These are phyloP conservation scores for Sarcomyxa edulis DNA, from an alignment of 768 basidiomycete species.

Conservation along the genomic window DNA sequence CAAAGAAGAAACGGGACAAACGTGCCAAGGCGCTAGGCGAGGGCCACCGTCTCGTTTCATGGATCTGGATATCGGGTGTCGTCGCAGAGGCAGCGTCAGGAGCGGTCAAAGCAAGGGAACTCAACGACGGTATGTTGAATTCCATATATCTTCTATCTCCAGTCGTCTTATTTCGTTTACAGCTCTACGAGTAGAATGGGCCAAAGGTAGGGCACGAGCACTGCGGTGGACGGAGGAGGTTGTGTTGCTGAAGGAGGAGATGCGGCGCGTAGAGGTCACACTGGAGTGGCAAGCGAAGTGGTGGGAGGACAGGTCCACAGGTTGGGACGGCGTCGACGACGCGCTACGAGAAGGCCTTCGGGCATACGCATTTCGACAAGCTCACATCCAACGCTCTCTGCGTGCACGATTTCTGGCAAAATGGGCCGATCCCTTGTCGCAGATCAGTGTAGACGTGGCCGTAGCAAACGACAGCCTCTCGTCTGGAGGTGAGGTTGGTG, in stretches of 20 bases:
- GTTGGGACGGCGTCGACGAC: too few species aligned
- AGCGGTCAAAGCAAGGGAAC: neutral
- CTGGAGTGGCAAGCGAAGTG: constrained; percentile 5
- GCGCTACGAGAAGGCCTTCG: constrained; percentile 1
- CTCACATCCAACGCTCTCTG: neutral
- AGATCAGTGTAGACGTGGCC: too few species aligned
- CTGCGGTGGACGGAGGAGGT: constrained; percentile 7
- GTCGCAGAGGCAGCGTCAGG: neutral
- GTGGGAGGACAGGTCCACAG: constrained; percentile 3
- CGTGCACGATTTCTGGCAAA: neutral
- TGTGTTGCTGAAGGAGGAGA: constrained; percentile 4
- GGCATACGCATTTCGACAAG: constrained; percentile 7
- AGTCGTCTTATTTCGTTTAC: too few species aligned
- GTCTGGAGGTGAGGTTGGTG: too few species aligned
- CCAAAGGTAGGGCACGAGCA: constrained; percentile 1
- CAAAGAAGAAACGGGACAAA: constrained; percentile 1
- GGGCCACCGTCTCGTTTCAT: constrained; percentile 4
- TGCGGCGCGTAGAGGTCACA: constrained; percentile 2
- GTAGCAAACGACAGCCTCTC: too few species aligned
- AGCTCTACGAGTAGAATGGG: constrained; percentile 6
- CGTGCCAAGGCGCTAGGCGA: neutral
- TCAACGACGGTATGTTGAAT: constrained; percentile 5
- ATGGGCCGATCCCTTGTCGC: constrained; percentile 5
- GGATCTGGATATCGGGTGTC: constrained; percentile 12
- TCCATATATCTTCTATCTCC: neutral